Conservation (phyloP, 108 stramenopile genomes). For the Schizochytrium sp. region DNA sequence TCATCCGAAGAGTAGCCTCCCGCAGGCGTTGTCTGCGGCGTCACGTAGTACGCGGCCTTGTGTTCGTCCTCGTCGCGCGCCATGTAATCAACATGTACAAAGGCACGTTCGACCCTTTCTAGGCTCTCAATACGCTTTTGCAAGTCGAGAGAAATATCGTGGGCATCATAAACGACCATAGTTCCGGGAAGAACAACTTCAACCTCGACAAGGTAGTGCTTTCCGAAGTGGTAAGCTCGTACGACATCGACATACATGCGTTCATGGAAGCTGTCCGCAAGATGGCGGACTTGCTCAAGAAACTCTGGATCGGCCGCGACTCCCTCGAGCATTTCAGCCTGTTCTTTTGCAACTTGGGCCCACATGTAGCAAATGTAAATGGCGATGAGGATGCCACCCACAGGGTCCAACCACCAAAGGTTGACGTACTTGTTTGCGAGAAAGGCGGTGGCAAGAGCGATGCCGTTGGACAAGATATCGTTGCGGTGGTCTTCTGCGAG, state of each 20-base stretch:
- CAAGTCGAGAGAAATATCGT: conserved; percentile 86
- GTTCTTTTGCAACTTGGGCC: conserved; percentile 77
- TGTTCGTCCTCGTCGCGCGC: conserved; percentile 82
- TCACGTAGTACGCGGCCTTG: conserved; percentile 18
- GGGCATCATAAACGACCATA: conserved; percentile 67
- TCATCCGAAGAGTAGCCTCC: not conserved
- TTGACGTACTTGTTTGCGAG: conserved; percentile 45
- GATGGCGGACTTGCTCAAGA: conserved; percentile 66
- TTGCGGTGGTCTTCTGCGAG: conserved; percentile 88
- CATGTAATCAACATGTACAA: conserved; percentile 90
- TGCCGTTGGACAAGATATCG: conserved; percentile 71
- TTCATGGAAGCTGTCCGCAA: conserved; percentile 66
- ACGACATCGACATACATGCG: conserved; percentile 70
- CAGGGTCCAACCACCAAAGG: conserved; percentile 73
- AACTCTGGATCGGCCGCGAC: conserved; percentile 74
- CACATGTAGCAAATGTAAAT: conserved; percentile 79
- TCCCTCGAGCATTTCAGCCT: conserved; percentile 78
- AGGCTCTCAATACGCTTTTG: conserved; percentile 82
- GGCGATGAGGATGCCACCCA: conserved; percentile 79
- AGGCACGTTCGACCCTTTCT: conserved; percentile 83
- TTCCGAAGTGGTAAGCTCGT: conserved; percentile 87
- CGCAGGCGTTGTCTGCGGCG: not conserved
- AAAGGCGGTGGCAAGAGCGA: conserved; percentile 70
- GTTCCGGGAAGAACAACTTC: conserved; percentile 76
- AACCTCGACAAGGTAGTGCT: conserved; percentile 81